Evolutionary conservation across 768 basidiomycete species (phyloP), one percentile per base, ranked within the genome.

Genomic region (Sistotremastrum niveocremeum): DNA sequence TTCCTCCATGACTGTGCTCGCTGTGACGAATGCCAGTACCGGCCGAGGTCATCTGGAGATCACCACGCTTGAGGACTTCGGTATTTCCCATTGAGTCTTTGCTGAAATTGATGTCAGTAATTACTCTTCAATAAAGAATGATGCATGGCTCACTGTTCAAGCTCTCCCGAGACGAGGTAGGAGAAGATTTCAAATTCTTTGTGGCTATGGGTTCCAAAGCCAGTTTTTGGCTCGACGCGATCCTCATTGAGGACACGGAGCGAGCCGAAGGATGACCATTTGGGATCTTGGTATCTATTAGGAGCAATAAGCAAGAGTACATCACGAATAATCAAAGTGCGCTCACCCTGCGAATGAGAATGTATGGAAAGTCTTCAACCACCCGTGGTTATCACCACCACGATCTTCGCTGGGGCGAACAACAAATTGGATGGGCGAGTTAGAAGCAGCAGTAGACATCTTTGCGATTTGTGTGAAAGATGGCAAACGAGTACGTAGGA

Each of bases 171-270:
- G 36, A 94, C 76, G 46, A 93, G 67, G 58, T 95, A 94, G 1
- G 81, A 82, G 65, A 91, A 95, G 50, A 95, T 97, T 56, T 95
- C 90, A 52, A 86, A 87, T 59, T 86, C 82, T 33, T 76, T 70
- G 56, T 93, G 89, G 5, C 73, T 70, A 62, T 91, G 87, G 0
- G 79, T 82, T 2, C 86, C 89, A 52, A 97, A 97, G 0, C 94
- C 94, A 11, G 76, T 80, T 11, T 63, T 56, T 5, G 82, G 65
- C 4, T 71, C 72, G 37, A 93, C 84, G n/a, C 86, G 79, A 54
- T 90, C 88, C 62, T 95, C 91, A 64, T 95, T 95, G 61, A 97
- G 81, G 34, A 97, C 86, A 6, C 91, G 76, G 1, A 97, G 73
- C 10, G 76, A 55, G 2, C 91, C 86, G 52, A 77, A 93, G 2